Percentiles rank a stretch among this genome's conserved stretches.
Conservation (phyloP, 805 yeast genomes). For the Cyberlindnera samutprakarnensis region DNA sequence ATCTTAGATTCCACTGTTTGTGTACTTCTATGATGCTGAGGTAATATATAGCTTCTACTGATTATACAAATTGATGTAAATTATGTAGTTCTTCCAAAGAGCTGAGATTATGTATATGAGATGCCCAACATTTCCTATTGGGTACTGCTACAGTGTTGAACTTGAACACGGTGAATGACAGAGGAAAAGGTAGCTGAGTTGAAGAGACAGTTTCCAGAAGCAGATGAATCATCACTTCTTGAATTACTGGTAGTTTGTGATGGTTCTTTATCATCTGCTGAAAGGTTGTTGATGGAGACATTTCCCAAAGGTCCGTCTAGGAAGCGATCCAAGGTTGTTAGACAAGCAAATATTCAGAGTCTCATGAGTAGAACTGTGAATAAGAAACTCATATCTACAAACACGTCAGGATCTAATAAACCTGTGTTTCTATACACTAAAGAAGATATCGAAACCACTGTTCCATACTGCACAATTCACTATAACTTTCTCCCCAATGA, state of each 20-base stretch:
- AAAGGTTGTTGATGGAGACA: constrained; percentile 32
- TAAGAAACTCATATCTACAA: constrained; percentile 6
- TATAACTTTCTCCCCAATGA: constrained; percentile 44
- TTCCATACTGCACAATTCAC: constrained; percentile 46
- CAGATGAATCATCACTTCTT: constrained; percentile 32
- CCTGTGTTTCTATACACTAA: constrained; percentile 40
- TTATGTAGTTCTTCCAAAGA: too few relatives aligned
- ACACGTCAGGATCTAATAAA: constrained; percentile 16
- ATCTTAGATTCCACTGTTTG: too few relatives aligned
- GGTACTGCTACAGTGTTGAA: too few relatives aligned
- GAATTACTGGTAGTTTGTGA: constrained; percentile 48
- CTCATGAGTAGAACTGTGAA: constrained; percentile 13
- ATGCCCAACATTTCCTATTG: too few relatives aligned
- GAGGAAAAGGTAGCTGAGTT: constrained; percentile 33
- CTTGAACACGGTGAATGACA: too few relatives aligned
- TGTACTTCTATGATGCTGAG: too few relatives aligned
- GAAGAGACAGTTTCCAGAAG: constrained; percentile 33
- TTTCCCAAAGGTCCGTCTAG: constrained; percentile 11
- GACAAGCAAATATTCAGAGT: constrained; percentile 15
- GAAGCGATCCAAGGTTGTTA: constrained; percentile 3
- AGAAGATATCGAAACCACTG: constrained; percentile 38
- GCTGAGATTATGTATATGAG: too few relatives aligned
- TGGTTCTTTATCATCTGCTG: constrained; percentile 41
- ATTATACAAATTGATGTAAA: too few relatives aligned
- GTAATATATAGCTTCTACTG: too few relatives aligned